These are phyloP conservation scores for Juglanconis oblonga DNA, from an alignment of 2,329 filamentous ascomycete genomes.

Conservation along the genomic window DNA sequence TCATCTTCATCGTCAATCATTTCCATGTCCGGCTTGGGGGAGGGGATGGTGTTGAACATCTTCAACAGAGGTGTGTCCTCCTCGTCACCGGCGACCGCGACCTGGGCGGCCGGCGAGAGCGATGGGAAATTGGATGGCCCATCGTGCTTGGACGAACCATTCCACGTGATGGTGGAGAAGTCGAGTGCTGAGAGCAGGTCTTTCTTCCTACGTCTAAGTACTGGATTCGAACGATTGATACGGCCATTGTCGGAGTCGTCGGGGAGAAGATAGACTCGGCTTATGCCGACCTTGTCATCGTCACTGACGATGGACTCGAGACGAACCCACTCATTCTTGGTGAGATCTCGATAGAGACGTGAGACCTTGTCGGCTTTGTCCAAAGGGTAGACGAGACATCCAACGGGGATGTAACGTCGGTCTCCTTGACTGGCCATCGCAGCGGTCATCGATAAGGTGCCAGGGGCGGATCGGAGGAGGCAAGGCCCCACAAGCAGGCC, in stretches of 20 bases:
- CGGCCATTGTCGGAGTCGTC: constrained; percentile 58
- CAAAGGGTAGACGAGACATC: constrained; percentile 33
- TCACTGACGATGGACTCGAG: constrained; percentile 34
- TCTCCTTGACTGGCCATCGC: background rate
- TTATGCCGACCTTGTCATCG: constrained; percentile 23
- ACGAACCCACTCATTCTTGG: constrained; percentile 39
- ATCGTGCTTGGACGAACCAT: constrained; percentile 33
- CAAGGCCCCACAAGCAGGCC: too few species aligned
- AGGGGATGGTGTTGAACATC: constrained; percentile 71
- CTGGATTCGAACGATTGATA: constrained; percentile 46
- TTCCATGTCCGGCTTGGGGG: constrained; percentile 57
- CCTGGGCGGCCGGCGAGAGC: constrained; percentile 33
- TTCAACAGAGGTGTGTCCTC: constrained; percentile 59
- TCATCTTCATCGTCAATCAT: constrained; percentile 48
- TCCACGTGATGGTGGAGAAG: constrained; percentile 54
- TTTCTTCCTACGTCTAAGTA: constrained; percentile 44
- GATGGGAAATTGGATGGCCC: constrained; percentile 10
- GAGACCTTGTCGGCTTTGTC: constrained; percentile 16
- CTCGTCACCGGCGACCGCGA: constrained; percentile 22
- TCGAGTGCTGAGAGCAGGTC: constrained; percentile 53
- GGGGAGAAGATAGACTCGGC: constrained; percentile 62
- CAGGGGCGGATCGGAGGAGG: too few species aligned
- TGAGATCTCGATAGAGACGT: constrained; percentile 24
- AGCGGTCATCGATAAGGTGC: too few species aligned
- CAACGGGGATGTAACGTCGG: constrained; percentile 37